Conservation (phyloP, 345 rosid genomes). For the Salix brachista region DNA sequence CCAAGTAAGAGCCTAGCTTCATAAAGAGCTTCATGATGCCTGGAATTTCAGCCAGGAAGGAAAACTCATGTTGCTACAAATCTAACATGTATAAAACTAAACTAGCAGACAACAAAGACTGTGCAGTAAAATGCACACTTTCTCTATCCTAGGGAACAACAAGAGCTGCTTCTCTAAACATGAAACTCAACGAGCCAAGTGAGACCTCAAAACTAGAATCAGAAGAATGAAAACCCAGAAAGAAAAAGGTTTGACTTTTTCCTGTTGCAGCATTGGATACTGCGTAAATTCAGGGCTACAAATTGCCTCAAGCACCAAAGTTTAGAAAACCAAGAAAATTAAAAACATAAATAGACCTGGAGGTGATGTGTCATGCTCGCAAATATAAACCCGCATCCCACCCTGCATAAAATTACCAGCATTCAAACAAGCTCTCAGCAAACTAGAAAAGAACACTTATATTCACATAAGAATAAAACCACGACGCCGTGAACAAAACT, state of each 20-base stretch:
- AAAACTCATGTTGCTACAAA: not conserved
- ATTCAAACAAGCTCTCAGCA: not conserved
- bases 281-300: not conserved
- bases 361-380: constrained; percentile 80
- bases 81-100: not conserved
- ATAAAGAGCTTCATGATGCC: not conserved
- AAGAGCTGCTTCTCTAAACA: not conserved
- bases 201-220: not conserved
- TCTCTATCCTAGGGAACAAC: not conserved
- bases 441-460: not conserved
- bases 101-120: not conserved
- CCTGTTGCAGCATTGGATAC: not conserved
- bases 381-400: constrained; percentile 65
- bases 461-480: not conserved
- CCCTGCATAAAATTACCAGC: constrained; percentile 50
- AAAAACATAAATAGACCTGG: constrained; percentile 48
- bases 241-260: not conserved
- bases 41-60: not conserved
- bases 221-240: not conserved
- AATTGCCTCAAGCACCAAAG: not conserved
- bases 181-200: not conserved
- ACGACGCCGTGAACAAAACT: not conserved
- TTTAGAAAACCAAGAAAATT: not conserved
- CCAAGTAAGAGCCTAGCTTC: not conserved
- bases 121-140: not conserved